phyloP scores from a whole-genome alignment of 331 rosid genomes.

The Stylosanthes scabra region DNA sequence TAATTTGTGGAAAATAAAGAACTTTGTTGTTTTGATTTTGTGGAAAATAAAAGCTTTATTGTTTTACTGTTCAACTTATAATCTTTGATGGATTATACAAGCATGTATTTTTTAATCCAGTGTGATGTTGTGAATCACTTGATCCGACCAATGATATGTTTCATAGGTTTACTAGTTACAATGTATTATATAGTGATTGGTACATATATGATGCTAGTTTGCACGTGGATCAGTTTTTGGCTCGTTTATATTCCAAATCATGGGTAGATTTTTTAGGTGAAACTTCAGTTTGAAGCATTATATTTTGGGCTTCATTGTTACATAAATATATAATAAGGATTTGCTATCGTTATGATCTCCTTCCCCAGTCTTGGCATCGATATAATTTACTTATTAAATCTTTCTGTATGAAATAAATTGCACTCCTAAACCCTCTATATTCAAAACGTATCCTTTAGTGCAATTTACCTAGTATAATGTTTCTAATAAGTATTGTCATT shows the following conservation, averaged over 20 bases:
- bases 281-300: neutral
- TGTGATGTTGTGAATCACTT: conserved; percentile 20
- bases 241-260: conserved; percentile 4
- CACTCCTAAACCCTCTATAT: too few relatives aligned
- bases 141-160: conserved; percentile 16
- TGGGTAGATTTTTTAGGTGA: conserved; percentile 1
- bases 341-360: conserved; percentile 14
- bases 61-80: conserved; percentile 8
- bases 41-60: neutral
- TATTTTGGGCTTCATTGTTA: neutral
- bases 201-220: conserved; percentile 1
- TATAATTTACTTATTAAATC: conserved; percentile 9
- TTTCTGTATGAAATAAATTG: too few relatives aligned
- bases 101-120: conserved; percentile 7
- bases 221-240: conserved; percentile 3
- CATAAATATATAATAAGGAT: conserved; percentile 12
- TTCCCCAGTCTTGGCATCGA: neutral
- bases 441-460: too few relatives aligned
- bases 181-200: conserved; percentile 1
- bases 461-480: too few relatives aligned
- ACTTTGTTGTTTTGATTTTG: neutral
- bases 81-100: conserved; percentile 3
- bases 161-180: conserved; percentile 1
- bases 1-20: neutral
- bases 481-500: too few relatives aligned